Conservation (phyloP, 352 stramenopile species). For the Phytopythium aichiense region DNA sequence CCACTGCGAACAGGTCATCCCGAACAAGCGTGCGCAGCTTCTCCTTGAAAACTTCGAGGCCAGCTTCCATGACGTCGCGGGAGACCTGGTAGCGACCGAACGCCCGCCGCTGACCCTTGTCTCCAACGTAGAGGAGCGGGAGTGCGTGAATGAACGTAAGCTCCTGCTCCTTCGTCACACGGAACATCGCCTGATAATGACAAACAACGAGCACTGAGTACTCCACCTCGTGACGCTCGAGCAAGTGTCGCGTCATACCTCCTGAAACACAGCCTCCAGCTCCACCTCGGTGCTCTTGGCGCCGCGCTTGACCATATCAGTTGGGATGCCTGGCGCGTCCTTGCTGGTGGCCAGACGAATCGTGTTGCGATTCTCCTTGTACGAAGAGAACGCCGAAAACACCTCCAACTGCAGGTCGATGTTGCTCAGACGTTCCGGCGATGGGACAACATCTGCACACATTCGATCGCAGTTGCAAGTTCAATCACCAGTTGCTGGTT, state of each 20-base stretch:
- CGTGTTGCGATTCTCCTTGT: constrained; percentile 42
- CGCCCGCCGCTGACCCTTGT: constrained; percentile 37
- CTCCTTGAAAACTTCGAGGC: constrained; percentile 50
- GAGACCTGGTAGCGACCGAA: constrained; percentile 33
- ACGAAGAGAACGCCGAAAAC: constrained; percentile 42
- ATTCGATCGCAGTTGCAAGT: not conserved
- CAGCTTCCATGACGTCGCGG: constrained; percentile 44
- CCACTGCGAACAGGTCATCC: constrained; percentile 59
- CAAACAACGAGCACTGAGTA: too few species aligned
- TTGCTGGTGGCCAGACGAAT: constrained; percentile 23
- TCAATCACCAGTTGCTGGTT: too few species aligned
- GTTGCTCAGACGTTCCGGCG: constrained; percentile 34
- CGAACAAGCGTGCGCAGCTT: constrained; percentile 44
- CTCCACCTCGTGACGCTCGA: too few species aligned
- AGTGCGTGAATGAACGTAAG: constrained; percentile 49
- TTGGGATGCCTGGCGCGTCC: constrained; percentile 22
- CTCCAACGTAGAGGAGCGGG: constrained; percentile 48
- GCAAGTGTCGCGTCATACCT: not conserved
- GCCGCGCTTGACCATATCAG: constrained; percentile 35
- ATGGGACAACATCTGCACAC: constrained; percentile 25
- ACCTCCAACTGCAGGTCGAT: constrained; percentile 43
- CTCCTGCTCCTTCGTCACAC: constrained; percentile 39
- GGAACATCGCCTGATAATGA: constrained; percentile 22
- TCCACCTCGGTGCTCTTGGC: constrained; percentile 22
- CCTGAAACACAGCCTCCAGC: constrained; percentile 47